Conservation (phyloP, 306 rosid genomes). For the Cucumis cinereus region DNA sequence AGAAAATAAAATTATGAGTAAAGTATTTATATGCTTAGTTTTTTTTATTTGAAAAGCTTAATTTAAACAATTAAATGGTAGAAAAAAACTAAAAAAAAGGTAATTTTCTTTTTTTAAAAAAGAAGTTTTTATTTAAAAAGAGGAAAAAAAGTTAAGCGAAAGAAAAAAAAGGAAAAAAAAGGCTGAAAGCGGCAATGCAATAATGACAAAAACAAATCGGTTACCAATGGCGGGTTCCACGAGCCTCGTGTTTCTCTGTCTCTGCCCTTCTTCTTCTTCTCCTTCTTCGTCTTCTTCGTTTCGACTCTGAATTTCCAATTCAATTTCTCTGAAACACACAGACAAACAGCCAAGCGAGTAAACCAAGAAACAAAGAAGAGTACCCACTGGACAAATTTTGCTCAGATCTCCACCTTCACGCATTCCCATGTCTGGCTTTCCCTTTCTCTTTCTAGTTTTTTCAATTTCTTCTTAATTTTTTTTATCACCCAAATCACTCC, state of each 20-base stretch:
- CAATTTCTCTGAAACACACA: constrained; percentile 3
- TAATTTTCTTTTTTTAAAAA: too few relatives aligned
- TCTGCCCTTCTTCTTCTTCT: not conserved
- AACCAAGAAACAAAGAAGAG: not conserved
- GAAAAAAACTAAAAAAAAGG: too few relatives aligned
- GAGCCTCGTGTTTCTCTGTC: constrained; percentile 10
- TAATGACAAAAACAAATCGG: constrained; percentile 26
- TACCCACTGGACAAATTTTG: not conserved
- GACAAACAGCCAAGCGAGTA: not conserved
- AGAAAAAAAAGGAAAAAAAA: not conserved
- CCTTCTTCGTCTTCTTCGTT: not conserved
- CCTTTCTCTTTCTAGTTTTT: not conserved
- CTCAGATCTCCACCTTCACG: constrained; percentile 47
- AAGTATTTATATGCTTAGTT: too few relatives aligned
- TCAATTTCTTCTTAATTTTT: not conserved
- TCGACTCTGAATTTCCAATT: not conserved
- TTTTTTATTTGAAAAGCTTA: too few relatives aligned
- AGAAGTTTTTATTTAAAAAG: not conserved
- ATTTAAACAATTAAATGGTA: too few relatives aligned
- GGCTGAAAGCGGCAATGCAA: constrained; percentile 21
- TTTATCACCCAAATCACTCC: not conserved
- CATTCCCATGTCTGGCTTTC: constrained; percentile 26
- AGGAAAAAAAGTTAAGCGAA: not conserved
- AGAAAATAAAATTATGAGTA: too few relatives aligned
- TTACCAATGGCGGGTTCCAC: constrained; percentile 46